phyloP scores from a whole-genome alignment of 1,139 yeast genomes.

The Taphrina sp. region DNA sequence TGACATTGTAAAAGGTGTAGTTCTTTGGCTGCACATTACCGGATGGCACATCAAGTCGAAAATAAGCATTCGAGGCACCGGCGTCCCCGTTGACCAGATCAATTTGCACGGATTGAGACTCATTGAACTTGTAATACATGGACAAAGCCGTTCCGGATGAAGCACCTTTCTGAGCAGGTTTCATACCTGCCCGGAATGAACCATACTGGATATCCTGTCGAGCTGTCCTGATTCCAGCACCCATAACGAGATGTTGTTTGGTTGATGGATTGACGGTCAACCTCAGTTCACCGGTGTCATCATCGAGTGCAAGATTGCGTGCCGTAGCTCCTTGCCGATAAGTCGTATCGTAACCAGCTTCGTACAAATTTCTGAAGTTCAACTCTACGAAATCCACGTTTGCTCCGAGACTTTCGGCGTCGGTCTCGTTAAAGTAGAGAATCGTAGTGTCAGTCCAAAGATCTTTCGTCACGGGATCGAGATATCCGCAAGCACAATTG shows the following conservation, averaged over 20 bases:
- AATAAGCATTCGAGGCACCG: slow-evolving; percentile 6
- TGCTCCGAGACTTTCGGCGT: slow-evolving; percentile 4
- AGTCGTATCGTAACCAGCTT: slow-evolving; percentile 14
- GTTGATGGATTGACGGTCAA: slow-evolving; percentile 18
- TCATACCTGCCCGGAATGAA: slow-evolving; percentile 21
- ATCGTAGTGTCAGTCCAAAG: slow-evolving; percentile 30
- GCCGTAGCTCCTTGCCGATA: slow-evolving; percentile 21
- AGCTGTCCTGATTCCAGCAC: slow-evolving; percentile 27
- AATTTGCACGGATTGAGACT: slow-evolving; percentile 12
- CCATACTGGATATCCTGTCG: slow-evolving; percentile 32
- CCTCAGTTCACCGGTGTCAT: slow-evolving; percentile 14
- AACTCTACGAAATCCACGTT: slow-evolving; percentile 17
- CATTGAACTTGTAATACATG: slow-evolving; percentile 28
- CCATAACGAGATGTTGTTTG: slow-evolving; percentile 15
- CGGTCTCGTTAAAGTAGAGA: slow-evolving; percentile 29
- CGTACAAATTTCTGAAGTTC: slow-evolving; percentile 13
- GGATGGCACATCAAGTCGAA: slow-evolving; percentile 8
- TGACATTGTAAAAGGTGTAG: slow-evolving; percentile 14
- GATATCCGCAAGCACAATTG: slow-evolving; percentile 27
- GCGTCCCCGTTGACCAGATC: slow-evolving; percentile 16
- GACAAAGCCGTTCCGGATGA: slow-evolving; percentile 15
- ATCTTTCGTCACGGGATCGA: slow-evolving; percentile 23
- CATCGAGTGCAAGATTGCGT: slow-evolving; percentile 9
- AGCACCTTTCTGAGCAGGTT: slow-evolving; percentile 13
- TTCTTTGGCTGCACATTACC: not conserved